These are phyloP conservation scores for Torulaspora gathmanii DNA, from an alignment of 805 yeast genomes.

Conservation along the genomic window DNA sequence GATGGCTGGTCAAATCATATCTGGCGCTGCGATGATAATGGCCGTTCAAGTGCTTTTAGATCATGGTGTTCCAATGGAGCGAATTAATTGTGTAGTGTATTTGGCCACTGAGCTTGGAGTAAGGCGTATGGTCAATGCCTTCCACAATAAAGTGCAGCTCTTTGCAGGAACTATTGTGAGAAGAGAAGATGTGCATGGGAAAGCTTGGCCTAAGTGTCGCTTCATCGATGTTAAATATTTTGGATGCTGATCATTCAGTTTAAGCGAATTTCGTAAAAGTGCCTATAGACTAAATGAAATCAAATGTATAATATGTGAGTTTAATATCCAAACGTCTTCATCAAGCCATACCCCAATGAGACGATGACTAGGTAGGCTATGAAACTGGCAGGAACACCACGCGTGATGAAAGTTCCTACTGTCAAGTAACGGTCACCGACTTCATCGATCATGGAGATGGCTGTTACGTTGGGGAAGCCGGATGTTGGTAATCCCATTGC, in stretches of 20 bases:
- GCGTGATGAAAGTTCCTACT: constrained; percentile 77
- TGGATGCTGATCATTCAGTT: constrained; percentile 41
- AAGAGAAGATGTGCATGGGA: constrained; percentile 41
- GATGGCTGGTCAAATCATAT: constrained; percentile 81
- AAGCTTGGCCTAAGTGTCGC: constrained; percentile 57
- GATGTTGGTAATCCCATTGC: constrained; percentile 98
- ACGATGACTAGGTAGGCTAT: constrained; percentile 68
- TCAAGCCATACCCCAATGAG: constrained; percentile 72
- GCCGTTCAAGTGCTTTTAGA: constrained; percentile 83
- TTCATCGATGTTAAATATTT: constrained; percentile 74
- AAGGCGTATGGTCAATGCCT: constrained; percentile 67
- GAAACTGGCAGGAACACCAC: constrained; percentile 86
- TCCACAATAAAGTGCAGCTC: constrained; percentile 55
- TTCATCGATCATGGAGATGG: constrained; percentile 90
- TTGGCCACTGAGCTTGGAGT: constrained; percentile 76
- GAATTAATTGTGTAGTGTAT: constrained; percentile 66
- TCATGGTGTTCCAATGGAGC: constrained; percentile 58
- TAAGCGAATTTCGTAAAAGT: background rate
- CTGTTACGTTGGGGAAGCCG: constrained; percentile 97
- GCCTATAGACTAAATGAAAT: constrained; percentile 1
- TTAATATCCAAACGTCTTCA: constrained; percentile 53
- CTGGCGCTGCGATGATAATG: constrained; percentile 95
- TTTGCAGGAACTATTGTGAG: constrained; percentile 64
- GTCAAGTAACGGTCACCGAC: constrained; percentile 86
- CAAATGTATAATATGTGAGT: background rate